phyloP scores from a whole-genome alignment of 768 basidiomycete species.

The Serendipita sp. region DNA sequence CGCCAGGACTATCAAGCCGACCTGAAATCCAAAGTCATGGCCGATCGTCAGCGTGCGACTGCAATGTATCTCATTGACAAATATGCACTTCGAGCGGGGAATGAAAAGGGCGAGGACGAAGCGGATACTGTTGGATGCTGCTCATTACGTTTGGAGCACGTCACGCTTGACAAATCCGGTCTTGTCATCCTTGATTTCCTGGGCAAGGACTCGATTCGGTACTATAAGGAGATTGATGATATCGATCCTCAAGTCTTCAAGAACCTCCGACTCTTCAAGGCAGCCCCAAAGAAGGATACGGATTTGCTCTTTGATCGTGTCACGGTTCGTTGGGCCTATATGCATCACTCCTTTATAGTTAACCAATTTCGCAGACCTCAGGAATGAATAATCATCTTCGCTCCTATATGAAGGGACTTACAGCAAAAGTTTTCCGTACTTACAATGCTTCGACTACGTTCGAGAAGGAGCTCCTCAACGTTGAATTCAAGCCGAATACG shows the following conservation, averaged over 20 bases:
- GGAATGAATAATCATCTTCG: constrained; percentile 83
- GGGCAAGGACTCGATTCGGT: constrained; percentile 97
- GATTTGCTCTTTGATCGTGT: constrained; percentile 93
- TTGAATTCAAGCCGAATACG: constrained; percentile 32
- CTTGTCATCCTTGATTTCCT: constrained; percentile 91
- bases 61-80: constrained; percentile 98
- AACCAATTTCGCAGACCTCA: constrained; percentile 40
- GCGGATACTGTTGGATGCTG: constrained; percentile 99
- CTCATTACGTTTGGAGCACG: constrained; percentile 90
- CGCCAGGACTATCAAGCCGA: constrained; percentile 77
- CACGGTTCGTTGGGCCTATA: constrained; percentile 41
- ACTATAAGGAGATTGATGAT: constrained; percentile 68
- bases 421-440: constrained; percentile 99
- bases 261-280: constrained; percentile 93
- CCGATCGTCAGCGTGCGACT: constrained; percentile 91
- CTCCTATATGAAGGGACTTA: constrained; percentile 91
- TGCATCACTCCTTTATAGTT: not conserved
- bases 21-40: constrained; percentile 82
- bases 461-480: constrained; percentile 73
- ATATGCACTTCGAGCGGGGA: constrained; percentile 93
- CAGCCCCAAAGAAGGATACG: constrained; percentile 66
- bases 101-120: constrained; percentile 99
- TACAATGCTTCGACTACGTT: constrained; percentile 97
- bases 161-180: constrained; percentile 67
- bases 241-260: constrained; percentile 93